Evolutionary conservation across 768 basidiomycete genomes (phyloP).

Genomic region (Boletellus ananiceps): DNA sequence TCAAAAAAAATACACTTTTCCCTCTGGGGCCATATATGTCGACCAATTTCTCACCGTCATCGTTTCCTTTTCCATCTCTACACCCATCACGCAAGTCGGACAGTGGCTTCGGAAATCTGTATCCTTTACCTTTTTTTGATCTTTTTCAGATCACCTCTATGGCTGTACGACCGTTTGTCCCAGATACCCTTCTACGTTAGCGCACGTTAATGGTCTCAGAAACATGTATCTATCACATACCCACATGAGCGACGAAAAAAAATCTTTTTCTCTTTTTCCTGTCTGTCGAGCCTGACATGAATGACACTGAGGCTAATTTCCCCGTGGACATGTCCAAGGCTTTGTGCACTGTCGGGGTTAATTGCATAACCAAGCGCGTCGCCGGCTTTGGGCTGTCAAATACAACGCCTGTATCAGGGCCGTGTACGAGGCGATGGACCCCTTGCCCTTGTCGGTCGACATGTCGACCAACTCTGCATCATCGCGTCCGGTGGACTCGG

Average conservation of each 20-base stretch:
- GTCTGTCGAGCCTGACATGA: too few species aligned
- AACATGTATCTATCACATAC: constrained; percentile 29
- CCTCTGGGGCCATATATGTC: constrained; percentile 6
- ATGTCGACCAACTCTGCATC: constrained; percentile 1
- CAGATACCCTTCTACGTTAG: constrained; percentile 30
- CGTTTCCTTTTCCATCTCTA: constrained; percentile 12
- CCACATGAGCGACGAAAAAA: constrained; percentile 12
- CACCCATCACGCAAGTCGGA: constrained; percentile 16
- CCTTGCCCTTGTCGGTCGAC: not conserved
- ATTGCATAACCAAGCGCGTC: not conserved
- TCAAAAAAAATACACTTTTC: constrained; percentile 6
- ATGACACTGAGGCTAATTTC: too few species aligned
- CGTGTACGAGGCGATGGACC: too few species aligned
- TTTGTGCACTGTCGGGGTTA: not conserved
- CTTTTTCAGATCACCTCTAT: constrained; percentile 13
- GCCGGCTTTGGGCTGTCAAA: too few species aligned
- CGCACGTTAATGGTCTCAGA: constrained; percentile 24
- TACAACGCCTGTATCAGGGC: too few species aligned
- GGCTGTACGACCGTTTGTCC: constrained; percentile 17
- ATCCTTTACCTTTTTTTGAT: constrained; percentile 17
- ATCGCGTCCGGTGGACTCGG: not conserved
- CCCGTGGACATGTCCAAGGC: not conserved
- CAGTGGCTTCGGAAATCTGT: constrained; percentile 23
- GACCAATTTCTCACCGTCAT: constrained; percentile 25
- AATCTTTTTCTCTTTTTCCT: not conserved